Conservation (phyloP, 1,139 yeast species). For the Pichiaceae sp. region DNA sequence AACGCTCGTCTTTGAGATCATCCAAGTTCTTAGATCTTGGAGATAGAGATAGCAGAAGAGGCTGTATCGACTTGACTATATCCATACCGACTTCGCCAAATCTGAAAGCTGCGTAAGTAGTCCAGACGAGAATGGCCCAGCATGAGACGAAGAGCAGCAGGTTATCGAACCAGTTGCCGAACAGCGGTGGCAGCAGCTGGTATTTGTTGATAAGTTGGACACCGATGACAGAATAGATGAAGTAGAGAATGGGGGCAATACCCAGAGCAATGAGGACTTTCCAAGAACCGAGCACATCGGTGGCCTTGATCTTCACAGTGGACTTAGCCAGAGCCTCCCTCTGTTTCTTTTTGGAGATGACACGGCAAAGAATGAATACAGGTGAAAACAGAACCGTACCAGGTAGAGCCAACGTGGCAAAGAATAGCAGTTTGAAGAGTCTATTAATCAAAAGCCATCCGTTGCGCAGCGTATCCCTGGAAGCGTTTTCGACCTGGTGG, state of each 20-base stretch:
- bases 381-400: conserved; percentile 64
- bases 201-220: conserved; percentile 31
- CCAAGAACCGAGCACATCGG: conserved; percentile 73
- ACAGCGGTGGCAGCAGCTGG: conserved; percentile 28
- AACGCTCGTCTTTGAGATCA: conserved; percentile 41
- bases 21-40: conserved; percentile 40
- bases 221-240: conserved; percentile 52
- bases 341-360: conserved; percentile 50
- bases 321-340: conserved; percentile 56
- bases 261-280: conserved; percentile 62
- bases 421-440: conserved; percentile 28
- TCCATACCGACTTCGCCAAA: conserved; percentile 76
- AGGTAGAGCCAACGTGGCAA: conserved; percentile 47
- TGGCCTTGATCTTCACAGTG: conserved; percentile 61
- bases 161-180: conserved; percentile 26
- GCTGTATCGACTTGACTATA: conserved; percentile 58
- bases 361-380: conserved; percentile 48
- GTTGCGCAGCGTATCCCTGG: conserved; percentile 30
- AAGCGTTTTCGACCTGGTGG: conserved; percentile 54
- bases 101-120: conserved; percentile 61
- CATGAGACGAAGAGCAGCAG: conserved; percentile 29
- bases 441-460: conserved; percentile 32
- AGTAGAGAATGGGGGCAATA: conserved; percentile 60
- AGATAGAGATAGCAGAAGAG: conserved; percentile 45
- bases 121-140: conserved; percentile 43